Percentiles rank a stretch among this genome's conserved stretches.
These are phyloP conservation scores for Corymbia citriodora DNA, from an alignment of 441 rosid genomes.

Conservation along the genomic window DNA sequence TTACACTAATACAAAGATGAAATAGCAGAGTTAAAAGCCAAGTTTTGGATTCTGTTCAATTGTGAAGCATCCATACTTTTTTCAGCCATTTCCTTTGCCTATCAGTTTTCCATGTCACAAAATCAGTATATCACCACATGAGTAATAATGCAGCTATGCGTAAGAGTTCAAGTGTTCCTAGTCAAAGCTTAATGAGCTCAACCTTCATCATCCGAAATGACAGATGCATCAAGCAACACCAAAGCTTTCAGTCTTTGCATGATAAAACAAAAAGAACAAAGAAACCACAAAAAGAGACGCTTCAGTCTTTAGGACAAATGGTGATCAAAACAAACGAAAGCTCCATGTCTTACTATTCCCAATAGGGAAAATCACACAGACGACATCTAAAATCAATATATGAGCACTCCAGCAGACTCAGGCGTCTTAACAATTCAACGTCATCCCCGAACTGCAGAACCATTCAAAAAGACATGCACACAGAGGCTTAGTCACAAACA, in stretches of 20 bases:
- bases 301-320: background rate
- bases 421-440: background rate
- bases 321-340: background rate
- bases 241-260: background rate
- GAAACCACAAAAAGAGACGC: background rate
- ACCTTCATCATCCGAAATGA: background rate
- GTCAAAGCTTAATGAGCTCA: background rate
- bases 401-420: background rate
- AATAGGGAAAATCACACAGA: background rate
- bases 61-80: background rate
- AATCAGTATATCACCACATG: background rate
- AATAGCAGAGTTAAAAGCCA: background rate
- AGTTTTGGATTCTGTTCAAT: background rate
- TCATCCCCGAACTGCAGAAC: background rate
- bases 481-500: background rate
- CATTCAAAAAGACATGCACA: background rate
- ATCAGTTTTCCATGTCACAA: background rate
- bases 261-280: background rate
- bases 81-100: background rate
- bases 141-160: background rate
- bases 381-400: background rate
- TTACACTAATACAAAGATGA: background rate
- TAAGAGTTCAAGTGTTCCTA: background rate
- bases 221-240: background rate
- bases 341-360: background rate